phyloP scores from a whole-genome alignment of 257 asterid species.

The Nicotiana tabacum region DNA sequence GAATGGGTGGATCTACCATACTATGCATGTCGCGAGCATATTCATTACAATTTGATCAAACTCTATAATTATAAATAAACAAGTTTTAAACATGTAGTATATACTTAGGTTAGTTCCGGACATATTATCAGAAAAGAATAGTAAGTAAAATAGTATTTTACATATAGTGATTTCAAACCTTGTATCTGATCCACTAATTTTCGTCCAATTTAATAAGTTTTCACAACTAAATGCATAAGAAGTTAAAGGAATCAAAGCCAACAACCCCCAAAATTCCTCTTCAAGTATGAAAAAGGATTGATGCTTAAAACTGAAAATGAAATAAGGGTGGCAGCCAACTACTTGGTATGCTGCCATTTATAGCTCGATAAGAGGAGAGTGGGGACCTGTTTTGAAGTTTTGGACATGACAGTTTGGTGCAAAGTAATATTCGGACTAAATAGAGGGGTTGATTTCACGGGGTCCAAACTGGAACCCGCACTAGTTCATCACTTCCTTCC shows the following conservation, averaged over 20 bases:
- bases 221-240: not conserved
- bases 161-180: not conserved
- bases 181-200: not conserved
- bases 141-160: not conserved
- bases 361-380: conserved; percentile 4
- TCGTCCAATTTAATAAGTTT: not conserved
- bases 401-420: conserved; percentile 19
- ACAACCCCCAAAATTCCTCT: not conserved
- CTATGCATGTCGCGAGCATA: not conserved
- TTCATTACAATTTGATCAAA: not conserved
- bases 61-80: not conserved
- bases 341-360: conserved; percentile 9
- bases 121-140: not conserved
- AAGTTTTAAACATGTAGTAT: not conserved
- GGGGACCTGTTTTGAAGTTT: conserved; percentile 23
- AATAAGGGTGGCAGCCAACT: not conserved
- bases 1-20: not conserved
- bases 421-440: conserved; percentile 19
- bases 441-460: conserved; percentile 21
- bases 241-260: not conserved
- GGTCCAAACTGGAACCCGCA: conserved; percentile 13
- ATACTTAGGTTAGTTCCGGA: no score
- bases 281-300: conserved; percentile 11
- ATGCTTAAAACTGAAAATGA: conserved; percentile 9
- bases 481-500: not conserved